Evolutionary conservation across 768 basidiomycete species (phyloP), one percentile per base, ranked within the genome.

Genomic region (Lentinula raphanica): DNA sequence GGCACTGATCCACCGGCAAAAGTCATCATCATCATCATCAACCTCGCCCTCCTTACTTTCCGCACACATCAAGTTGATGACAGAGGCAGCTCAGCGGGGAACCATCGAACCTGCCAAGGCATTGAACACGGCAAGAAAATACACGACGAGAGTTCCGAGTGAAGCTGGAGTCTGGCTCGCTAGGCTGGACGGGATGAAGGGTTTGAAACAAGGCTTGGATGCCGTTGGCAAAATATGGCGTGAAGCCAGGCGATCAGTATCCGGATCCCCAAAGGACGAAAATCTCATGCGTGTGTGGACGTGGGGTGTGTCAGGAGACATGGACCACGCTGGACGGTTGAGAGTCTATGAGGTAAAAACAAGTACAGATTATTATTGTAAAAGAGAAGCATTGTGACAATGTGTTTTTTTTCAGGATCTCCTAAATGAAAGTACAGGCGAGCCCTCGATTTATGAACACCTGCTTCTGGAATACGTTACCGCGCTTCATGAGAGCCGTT

Each of bases 111-210:
- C 40, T 62, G 69, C 69, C 56, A 77, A 74, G 66, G 67, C 76
- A 9, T 57, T 79, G 53, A 68, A 65, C 38, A 64, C 71, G 12
- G 79, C 80, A 9, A 71, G 73, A 53, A 77, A 76, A 62, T 86
- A 86, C 65, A 77, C 81, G 2, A 59, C 60, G 38, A 64, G 67
- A 56, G 67, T 64, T 36, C 72, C 74, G n/a, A n/a, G n/a, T 31
- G 40, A 65, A 1, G 73, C 76, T 45, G 61, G 61, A 17, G 74
- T 87, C 27, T 88, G 86, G 84, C 67, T 82, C 12, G 75, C 76
- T 15, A 72, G 82, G 27, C 70, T 88, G 12, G 72, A 71, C 21
- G 75, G 75, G 3, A 83, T 85, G 58, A 65, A 65, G 25, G 29
- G 59, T 44, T 65, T 63, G 50, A 65, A 60, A 13, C 50, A 51